Evolutionary conservation across 2,329 filamentous ascomycete species (phyloP).

Genomic region (Sporothrix luriei): DNA sequence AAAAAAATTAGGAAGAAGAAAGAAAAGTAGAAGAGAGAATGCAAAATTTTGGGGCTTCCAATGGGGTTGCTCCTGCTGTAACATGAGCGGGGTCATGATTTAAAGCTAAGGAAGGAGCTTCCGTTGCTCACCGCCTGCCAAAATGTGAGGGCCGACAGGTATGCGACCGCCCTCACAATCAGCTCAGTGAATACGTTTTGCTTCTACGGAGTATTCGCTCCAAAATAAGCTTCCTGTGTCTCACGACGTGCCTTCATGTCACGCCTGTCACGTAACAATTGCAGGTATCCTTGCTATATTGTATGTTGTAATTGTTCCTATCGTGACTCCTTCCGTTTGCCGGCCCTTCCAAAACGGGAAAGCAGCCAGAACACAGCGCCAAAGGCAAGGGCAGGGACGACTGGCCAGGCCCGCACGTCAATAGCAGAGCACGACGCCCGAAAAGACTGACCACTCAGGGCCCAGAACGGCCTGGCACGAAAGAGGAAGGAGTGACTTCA

Average conservation of each 20-base stretch:
- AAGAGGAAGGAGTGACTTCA: not conserved
- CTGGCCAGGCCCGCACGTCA: not conserved
- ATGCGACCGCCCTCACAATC: not conserved
- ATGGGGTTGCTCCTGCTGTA: not conserved
- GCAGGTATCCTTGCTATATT: not conserved
- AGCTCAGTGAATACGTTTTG: no score
- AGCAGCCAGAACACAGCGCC: conserved; percentile 4
- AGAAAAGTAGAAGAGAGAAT: not conserved
- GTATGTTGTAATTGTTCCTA: not conserved
- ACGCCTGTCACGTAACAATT: not conserved
- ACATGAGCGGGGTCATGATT: conserved; percentile 1
- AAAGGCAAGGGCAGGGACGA: not conserved
- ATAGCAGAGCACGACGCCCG: not conserved
- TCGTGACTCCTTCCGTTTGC: not conserved
- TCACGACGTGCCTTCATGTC: not conserved
- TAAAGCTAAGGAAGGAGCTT: not conserved
- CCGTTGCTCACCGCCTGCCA: conserved; percentile 15
- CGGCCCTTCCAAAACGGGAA: conserved; percentile 16
- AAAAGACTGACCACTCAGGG: conserved; percentile 2
- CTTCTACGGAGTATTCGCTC: no score
- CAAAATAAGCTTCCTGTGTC: not conserved
- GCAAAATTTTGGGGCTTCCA: not conserved
- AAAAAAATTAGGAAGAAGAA: not conserved
- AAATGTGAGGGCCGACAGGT: not conserved
- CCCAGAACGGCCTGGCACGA: not conserved